Evolutionary conservation across 768 basidiomycete species (phyloP).

Genomic region (Rhodosporidiobolus odoratus): DNA sequence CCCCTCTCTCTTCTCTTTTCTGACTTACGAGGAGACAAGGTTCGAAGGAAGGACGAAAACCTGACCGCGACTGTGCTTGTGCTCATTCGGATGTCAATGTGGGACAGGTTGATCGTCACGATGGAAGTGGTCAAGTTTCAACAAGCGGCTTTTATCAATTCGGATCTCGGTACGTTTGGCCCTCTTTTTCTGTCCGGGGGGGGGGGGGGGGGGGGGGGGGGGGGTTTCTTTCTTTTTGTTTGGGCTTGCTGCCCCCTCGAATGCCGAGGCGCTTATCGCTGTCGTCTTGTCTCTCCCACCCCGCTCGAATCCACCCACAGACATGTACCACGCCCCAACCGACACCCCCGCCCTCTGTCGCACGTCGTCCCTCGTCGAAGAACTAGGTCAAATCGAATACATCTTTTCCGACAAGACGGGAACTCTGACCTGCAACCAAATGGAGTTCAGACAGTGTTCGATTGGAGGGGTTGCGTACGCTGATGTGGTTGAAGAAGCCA

Average conservation of each 20-base stretch:
- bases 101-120: constrained; percentile 85
- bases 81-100: too few species aligned
- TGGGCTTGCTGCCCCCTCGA: too few species aligned
- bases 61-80: too few species aligned
- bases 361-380: constrained; percentile 97
- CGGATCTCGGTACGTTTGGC: constrained; percentile 48
- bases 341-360: constrained; percentile 95
- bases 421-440: constrained; percentile 72
- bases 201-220: too few species aligned
- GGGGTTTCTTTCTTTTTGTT: too few species aligned
- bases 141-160: constrained; percentile 95
- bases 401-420: constrained; percentile 99
- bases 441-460: constrained; percentile 90
- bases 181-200: too few species aligned
- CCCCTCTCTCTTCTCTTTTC: too few species aligned
- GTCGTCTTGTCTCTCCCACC: constrained; percentile 44
- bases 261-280: too few species aligned
- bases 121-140: constrained; percentile 99
- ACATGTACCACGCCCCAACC: constrained; percentile 94
- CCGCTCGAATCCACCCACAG: constrained; percentile 50
- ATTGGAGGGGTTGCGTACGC: constrained; percentile 85
- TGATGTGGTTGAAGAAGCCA: constrained; percentile 80
- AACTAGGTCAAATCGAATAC: constrained; percentile 97
- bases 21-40: too few species aligned
- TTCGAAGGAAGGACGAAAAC: too few species aligned